These are phyloP conservation scores for Sporothrix inflata DNA, from an alignment of 2,329 filamentous ascomycete species.

Conservation along the genomic window DNA sequence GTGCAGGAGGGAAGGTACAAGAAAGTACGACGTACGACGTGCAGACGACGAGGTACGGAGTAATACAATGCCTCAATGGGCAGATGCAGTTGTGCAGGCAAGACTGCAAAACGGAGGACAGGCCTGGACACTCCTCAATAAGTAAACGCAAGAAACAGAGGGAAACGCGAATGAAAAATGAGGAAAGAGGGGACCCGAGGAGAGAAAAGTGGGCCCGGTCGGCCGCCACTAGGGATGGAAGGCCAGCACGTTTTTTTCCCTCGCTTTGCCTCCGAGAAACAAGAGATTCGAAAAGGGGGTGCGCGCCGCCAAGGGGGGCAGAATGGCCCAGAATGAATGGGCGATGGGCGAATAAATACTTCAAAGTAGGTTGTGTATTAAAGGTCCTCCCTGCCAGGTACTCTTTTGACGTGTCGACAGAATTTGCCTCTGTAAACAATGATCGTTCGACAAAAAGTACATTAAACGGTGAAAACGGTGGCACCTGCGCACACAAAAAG, in stretches of 20 bases:
- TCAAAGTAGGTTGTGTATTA: too few relatives aligned
- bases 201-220: constrained; percentile 24
- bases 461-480: too few relatives aligned
- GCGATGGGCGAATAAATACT: too few relatives aligned
- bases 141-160: background rate
- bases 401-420: too few relatives aligned
- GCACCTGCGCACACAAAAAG: too few relatives aligned
- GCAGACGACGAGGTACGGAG: background rate
- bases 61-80: background rate
- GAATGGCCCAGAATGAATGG: background rate
- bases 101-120: background rate
- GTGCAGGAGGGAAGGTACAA: background rate
- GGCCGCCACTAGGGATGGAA: constrained; percentile 34
- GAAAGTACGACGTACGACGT: background rate
- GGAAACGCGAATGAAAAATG: background rate
- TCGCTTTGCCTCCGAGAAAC: constrained; percentile 10
- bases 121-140: background rate
- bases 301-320: background rate
- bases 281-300: constrained; percentile 22
- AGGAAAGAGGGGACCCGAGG: constrained; percentile 18
- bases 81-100: too few relatives aligned
- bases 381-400: too few relatives aligned
- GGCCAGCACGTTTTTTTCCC: constrained; percentile 35
- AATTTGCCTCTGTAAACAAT: too few relatives aligned
- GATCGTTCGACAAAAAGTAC: too few relatives aligned